Base-by-base conservation (phyloP, 225 moss, liverwort and hornwort species). In the Physcomitrium patens region DNA sequence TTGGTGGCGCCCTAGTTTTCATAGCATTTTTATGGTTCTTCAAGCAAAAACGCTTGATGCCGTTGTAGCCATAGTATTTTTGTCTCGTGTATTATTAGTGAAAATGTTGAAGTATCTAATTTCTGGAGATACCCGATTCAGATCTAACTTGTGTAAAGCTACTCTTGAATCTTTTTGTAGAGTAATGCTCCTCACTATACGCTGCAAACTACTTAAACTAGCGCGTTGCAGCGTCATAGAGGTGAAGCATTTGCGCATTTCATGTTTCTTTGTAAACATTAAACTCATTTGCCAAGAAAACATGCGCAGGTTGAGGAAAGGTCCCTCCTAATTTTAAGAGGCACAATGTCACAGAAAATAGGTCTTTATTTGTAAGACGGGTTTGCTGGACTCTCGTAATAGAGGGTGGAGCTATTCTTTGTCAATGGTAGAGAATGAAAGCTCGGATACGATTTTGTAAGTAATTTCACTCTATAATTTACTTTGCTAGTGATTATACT, bases 31-130 rank as follows among this genome's bases (percentile, higher is more conserved):
- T 91, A 55, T 99, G 99, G 93, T 93, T 90, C 70, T 95, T 95
- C 87, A 95, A 79, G 92, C 92, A 91, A 60, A 82, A 87, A 71
- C 93, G 90, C 78, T 85, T 99, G 84, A 85, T 99, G 80, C 89
- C 92, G 42, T 72, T 82, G 71, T 89, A 86, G 86, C 72, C 50
- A 47, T 71, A 55, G 17, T 54, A 20, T 54, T 24, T 4, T 55
- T 37, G 23, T 47, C 20, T 15, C 46, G 18, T 77, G 16, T 63
- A 70, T 63, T 71, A 57, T 15, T 18, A 20, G 68, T 69, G 1
- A 50, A 72, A 23, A 11, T 44, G 13, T 37, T 47, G 44, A 68
- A 60, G 63, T 71, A 56, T 28, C 67, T 62, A 59, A 70, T 69
- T 43, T 46, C 37, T 24, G 51, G 57, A 56, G 75, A 68, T 70